Percentiles rank a stretch among this genome's conserved stretches.
Conservation (phyloP, 805 yeast genomes). For the Schwanniomyces sp. region DNA sequence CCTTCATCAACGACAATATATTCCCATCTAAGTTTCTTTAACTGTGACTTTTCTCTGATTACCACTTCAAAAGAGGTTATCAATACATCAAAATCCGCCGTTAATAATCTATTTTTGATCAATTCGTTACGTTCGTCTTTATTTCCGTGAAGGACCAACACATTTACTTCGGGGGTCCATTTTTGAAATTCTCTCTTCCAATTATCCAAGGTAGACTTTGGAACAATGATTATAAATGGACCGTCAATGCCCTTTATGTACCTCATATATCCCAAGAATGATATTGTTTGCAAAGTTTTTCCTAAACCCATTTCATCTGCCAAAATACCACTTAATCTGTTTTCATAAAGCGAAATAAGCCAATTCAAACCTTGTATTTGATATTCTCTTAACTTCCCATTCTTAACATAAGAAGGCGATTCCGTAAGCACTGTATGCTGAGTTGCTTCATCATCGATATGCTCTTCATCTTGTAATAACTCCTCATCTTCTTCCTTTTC, state of each 20-base stretch:
- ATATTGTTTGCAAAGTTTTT: conserved; percentile 90
- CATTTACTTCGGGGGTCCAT: conserved; percentile 95
- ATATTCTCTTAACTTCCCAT: conserved; percentile 81
- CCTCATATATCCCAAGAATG: conserved; percentile 86
- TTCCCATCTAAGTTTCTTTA: conserved; percentile 88
- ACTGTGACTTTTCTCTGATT: conserved; percentile 76
- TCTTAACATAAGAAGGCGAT: conserved; percentile 71
- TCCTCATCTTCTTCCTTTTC: conserved; percentile 97
- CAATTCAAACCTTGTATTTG: conserved; percentile 95
- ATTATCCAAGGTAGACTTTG: conserved; percentile 92
- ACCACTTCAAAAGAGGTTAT: conserved; percentile 94
- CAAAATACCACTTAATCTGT: conserved; percentile 84
- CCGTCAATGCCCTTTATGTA: conserved; percentile 79
- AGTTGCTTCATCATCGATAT: conserved; percentile 52
- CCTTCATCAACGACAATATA: conserved; percentile 95
- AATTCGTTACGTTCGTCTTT: conserved; percentile 74
- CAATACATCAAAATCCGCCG: conserved; percentile 84
- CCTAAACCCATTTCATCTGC: conserved; percentile 99
- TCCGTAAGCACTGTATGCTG: conserved; percentile 71
- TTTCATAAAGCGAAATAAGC: conserved; percentile 86
- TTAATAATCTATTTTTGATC: conserved; percentile 57
- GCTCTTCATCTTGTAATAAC: conserved; percentile 77
- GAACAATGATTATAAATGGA: conserved; percentile 89
- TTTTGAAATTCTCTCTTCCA: conserved; percentile 93
- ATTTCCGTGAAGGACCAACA: conserved; percentile 82